Evolutionary conservation across 2,329 filamentous ascomycete genomes (phyloP).

Genomic region (Lanzia echinophila): DNA sequence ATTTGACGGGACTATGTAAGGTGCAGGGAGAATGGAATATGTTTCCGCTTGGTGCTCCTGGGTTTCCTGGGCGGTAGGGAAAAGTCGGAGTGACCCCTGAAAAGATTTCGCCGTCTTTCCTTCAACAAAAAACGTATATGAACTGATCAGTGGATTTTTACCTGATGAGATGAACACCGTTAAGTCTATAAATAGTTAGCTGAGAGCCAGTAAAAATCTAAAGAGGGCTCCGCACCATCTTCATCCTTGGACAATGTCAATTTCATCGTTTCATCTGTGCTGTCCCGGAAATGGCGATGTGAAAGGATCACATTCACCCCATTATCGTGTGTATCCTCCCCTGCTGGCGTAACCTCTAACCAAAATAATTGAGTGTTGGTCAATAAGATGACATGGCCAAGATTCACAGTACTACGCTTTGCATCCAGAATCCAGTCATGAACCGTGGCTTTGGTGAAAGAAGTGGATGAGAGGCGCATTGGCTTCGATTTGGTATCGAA

Average conservation of each 20-base stretch:
- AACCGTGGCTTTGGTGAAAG: conserved; percentile 14
- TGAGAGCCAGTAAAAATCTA: too few relatives aligned
- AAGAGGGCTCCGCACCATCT: conserved; percentile 14
- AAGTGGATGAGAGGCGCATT: conserved; percentile 16
- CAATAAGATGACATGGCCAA: conserved; percentile 50
- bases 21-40: background rate
- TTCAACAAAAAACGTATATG: conserved; percentile 23
- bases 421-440: conserved; percentile 52
- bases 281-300: conserved; percentile 39
- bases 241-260: conserved; percentile 31
- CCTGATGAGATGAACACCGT: conserved; percentile 22
- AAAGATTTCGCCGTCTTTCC: conserved; percentile 12
- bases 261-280: conserved; percentile 34
- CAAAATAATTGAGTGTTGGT: conserved; percentile 34
- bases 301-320: conserved; percentile 34
- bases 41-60: background rate
- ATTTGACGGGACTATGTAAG: background rate
- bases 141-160: conserved; percentile 20
- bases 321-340: conserved; percentile 8
- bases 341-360: conserved; percentile 23
- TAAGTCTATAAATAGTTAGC: background rate
- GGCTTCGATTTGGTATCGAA: conserved; percentile 24
- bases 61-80: background rate
- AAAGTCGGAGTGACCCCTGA: conserved; percentile 19
- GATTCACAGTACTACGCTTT: conserved; percentile 39